phyloP scores from a whole-genome alignment of 78 protist species.

The Emiliania huxleyi region DNA sequence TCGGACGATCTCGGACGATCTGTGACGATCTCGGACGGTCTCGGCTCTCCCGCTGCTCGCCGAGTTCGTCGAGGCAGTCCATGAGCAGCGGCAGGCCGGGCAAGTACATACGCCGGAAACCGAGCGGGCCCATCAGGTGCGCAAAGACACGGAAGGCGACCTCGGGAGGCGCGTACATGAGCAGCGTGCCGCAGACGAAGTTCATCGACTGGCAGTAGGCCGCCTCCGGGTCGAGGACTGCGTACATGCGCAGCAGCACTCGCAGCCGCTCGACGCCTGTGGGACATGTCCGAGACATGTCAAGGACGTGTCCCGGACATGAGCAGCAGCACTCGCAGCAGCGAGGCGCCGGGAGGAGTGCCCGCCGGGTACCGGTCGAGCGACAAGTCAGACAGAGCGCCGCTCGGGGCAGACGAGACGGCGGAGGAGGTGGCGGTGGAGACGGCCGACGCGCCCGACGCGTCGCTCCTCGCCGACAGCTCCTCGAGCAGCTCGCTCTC shows the following conservation, averaged over 20 bases:
- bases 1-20: too few species aligned
- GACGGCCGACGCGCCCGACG: neutral
- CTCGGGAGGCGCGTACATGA: neutral
- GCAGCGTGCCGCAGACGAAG: neutral
- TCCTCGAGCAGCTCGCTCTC: too few species aligned
- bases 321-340: too few species aligned
- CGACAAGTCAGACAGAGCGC: too few species aligned
- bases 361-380: too few species aligned
- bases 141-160: neutral
- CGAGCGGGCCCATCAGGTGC: neutral
- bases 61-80: neutral
- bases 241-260: neutral
- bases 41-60: neutral
- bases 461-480: too few species aligned
- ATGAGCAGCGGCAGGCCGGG: neutral
- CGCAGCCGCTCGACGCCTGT: neutral
- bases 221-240: neutral
- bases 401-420: neutral
- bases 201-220: neutral
- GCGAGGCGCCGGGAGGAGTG: too few species aligned
- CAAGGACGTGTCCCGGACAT: neutral
- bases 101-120: neutral
- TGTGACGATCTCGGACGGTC: too few species aligned
- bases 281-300: neutral
- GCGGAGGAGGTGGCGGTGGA: neutral